phyloP scores from a whole-genome alignment of 768 basidiomycete genomes.

The Tylopilus plumbeoviolaceoides region DNA sequence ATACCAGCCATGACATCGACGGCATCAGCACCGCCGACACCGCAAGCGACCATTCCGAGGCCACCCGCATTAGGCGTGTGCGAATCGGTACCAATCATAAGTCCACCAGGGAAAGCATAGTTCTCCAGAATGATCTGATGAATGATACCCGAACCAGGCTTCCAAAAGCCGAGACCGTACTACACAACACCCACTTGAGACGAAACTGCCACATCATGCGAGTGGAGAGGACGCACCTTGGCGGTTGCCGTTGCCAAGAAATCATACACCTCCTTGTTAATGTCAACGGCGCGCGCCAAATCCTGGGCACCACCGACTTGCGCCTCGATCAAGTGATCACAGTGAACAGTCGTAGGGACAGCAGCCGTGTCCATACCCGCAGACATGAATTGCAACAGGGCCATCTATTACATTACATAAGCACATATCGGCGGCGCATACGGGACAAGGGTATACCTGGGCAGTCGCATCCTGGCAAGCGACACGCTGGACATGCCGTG shows the following conservation, averaged over 20 bases:
- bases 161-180: slow-evolving; percentile 99
- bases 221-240: slow-evolving; percentile 47
- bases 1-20: slow-evolving; percentile 98
- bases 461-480: slow-evolving; percentile 91
- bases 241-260: slow-evolving; percentile 97
- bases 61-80: slow-evolving; percentile 99
- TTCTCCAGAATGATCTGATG: slow-evolving; percentile 99
- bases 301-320: slow-evolving; percentile 93
- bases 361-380: slow-evolving; percentile 97
- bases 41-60: slow-evolving; percentile 98
- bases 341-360: slow-evolving; percentile 98
- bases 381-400: slow-evolving; percentile 99
- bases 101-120: slow-evolving; percentile 98
- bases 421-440: slow-evolving; percentile 13
- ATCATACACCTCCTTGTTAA: slow-evolving; percentile 99
- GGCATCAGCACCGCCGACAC: slow-evolving; percentile 98
- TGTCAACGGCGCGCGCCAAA: slow-evolving; percentile 84
- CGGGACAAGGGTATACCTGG: slow-evolving; percentile 48
- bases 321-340: slow-evolving; percentile 98
- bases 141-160: slow-evolving; percentile 98
- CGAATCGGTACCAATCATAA: slow-evolving; percentile 99
- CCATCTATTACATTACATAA: slow-evolving; percentile 69
- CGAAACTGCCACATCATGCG: neutral
- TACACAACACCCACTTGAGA: slow-evolving; percentile 25
- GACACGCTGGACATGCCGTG: slow-evolving; percentile 53